Base-by-base conservation (phyloP, 495 filamentous ascomycete species). In the Talaromyces stipitatus region DNA sequence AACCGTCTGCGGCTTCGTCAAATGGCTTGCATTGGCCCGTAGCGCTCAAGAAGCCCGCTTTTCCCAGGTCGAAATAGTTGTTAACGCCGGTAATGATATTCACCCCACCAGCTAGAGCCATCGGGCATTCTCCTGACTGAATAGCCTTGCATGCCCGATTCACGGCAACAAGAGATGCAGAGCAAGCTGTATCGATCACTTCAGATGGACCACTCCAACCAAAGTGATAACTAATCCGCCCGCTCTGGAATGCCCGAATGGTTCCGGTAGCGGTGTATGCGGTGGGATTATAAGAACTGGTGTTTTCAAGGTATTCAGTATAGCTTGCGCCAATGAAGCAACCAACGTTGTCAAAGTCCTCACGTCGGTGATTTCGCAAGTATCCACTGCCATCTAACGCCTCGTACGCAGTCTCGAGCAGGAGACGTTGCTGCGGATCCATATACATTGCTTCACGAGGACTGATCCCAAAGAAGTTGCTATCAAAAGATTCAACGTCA, bases 1-100 rank as follows among this genome's bases (percentile, higher is more conserved):
- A 74, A 2, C 71, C 71, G 57, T 73, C 69, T 0, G 62, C 71
- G 6, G 45, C 38, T 1, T 46, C 52, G 20, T 70, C 66, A 50
- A 87, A 89, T 0, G 85, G 81, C 38, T 89, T 87, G 68, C 86
- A 90, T 56, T 82, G 79, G 0, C 86, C 69, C 2, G 73, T 72
- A 0, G 67, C 61, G 54, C 70, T 75, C 11, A 78, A 61, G 41
- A 78, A 77, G 0, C 62, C 64, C 14, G 68, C 75, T n/a, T 57
- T 64, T 7, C 61, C 65, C 0, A 77, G 63, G 23, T 76, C 68
- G 20, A 67, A 66, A 54, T 58, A 69, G 24, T 38, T 36, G 18
- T 62, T 28, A 2, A 68, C 67, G 10, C 58, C 57, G 7, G 67
- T 65, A n/a, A 73, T 72, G 12, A 75, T 14, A 50, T 70, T 72